Percentiles rank a stretch among this genome's conserved stretches.
phyloP scores from a whole-genome alignment of 139 green algal species.

The Tetraselmis striata region DNA sequence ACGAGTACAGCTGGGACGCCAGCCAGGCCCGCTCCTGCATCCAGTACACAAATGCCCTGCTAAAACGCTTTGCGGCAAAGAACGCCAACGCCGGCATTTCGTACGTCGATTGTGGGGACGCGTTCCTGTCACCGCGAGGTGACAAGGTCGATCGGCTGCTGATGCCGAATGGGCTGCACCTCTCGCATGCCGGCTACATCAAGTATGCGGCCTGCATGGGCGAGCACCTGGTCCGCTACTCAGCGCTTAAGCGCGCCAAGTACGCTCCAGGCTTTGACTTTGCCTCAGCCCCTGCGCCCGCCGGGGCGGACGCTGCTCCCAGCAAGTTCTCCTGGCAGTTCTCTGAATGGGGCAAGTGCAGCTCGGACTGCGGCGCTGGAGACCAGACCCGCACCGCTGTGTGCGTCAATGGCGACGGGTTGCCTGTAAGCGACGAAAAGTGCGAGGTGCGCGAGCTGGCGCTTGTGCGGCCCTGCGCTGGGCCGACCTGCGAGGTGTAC shows the following conservation, averaged over 20 bases:
- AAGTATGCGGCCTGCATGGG: not conserved
- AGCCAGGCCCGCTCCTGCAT: not conserved
- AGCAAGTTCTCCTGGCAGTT: conserved; percentile 13
- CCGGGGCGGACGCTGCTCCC: not conserved
- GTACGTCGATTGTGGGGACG: not conserved
- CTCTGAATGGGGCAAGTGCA: not conserved
- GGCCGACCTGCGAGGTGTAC: not conserved
- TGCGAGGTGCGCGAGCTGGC: not conserved
- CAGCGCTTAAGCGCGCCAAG: not conserved
- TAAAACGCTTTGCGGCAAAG: not conserved
- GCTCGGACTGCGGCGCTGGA: conserved; percentile 23
- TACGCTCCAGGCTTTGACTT: not conserved
- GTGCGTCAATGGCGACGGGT: conserved; percentile 18
- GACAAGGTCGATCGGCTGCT: not conserved
- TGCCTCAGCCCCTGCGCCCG: not conserved
- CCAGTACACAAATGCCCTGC: not conserved
- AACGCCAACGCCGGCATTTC: not conserved
- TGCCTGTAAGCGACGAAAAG: not conserved
- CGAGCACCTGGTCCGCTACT: not conserved
- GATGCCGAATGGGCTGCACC: not conserved
- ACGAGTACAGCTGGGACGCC: not conserved
- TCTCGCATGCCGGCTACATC: not conserved
- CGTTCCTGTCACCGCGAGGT: not conserved
- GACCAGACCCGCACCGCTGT: conserved; percentile 14
- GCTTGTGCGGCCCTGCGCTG: conserved; percentile 23